Evolutionary conservation across 2,329 filamentous ascomycete genomes (phyloP).

Genomic region (Cryphonectria carpinicola): DNA sequence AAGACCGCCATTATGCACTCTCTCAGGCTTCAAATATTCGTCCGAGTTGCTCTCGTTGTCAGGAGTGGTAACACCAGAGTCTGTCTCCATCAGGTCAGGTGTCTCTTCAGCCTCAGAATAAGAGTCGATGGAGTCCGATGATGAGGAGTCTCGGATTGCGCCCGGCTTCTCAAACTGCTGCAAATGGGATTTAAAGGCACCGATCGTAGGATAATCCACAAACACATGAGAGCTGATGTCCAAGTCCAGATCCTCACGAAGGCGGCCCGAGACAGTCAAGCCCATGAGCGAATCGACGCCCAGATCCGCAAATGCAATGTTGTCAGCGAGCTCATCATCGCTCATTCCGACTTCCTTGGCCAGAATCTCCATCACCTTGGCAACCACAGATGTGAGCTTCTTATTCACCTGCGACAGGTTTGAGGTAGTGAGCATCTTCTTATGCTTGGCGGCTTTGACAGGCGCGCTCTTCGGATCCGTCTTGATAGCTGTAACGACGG

Average conservation of each 20-base stretch:
- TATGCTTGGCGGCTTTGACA: slow-evolving; percentile 40
- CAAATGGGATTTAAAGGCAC: slow-evolving; percentile 53
- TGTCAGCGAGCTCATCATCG: slow-evolving; percentile 59
- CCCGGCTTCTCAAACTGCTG: slow-evolving; percentile 42
- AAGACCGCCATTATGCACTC: slow-evolving; percentile 46
- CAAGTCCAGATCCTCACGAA: slow-evolving; percentile 62
- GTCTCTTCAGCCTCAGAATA: slow-evolving; percentile 32
- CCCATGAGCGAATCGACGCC: slow-evolving; percentile 67
- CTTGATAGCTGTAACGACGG: slow-evolving; percentile 39
- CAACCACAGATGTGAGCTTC: slow-evolving; percentile 52
- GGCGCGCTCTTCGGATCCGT: slow-evolving; percentile 35
- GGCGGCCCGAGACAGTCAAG: slow-evolving; percentile 58
- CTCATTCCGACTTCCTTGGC: slow-evolving; percentile 60
- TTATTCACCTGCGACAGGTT: slow-evolving; percentile 55
- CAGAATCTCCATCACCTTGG: slow-evolving; percentile 55
- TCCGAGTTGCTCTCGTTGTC: slow-evolving; percentile 53
- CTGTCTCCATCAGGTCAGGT: slow-evolving; percentile 37
- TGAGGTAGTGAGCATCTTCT: slow-evolving; percentile 50
- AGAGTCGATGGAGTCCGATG: slow-evolving; percentile 41
- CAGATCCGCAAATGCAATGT: slow-evolving; percentile 59
- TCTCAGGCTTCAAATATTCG: slow-evolving; percentile 47
- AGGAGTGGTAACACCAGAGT: slow-evolving; percentile 57
- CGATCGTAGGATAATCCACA: slow-evolving; percentile 58
- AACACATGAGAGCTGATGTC: slow-evolving; percentile 58
- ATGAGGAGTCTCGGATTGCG: slow-evolving; percentile 29